A percentile compares a stretch with the other conserved stretches of the same genome.
phyloP scores from a whole-genome alignment of 106 monocot genomes.

The Dioscorea zingiberensis region DNA sequence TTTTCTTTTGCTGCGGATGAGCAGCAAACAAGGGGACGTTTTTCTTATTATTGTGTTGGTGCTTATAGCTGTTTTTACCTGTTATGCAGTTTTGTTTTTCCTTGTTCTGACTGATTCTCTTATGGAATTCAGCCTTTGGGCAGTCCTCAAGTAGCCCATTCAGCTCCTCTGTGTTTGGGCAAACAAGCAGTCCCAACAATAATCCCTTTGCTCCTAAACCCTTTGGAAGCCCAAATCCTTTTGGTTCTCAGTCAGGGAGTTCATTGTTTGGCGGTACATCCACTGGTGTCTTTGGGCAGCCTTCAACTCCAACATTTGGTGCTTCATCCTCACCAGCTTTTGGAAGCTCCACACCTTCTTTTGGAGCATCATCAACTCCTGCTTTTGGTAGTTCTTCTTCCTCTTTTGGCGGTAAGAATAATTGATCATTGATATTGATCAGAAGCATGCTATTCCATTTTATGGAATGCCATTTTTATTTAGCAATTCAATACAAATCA shows the following conservation, averaged over 20 bases:
- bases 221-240: conserved; percentile 65
- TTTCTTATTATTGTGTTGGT: not conserved
- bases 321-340: conserved; percentile 51
- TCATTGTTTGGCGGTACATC: conserved; percentile 72
- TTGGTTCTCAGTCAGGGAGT: conserved; percentile 56
- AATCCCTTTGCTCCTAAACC: conserved; percentile 69
- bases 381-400: conserved; percentile 63
- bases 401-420: conserved; percentile 48
- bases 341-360: conserved; percentile 55
- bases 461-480: too few relatives aligned
- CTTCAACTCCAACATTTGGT: conserved; percentile 47
- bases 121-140: conserved; percentile 52
- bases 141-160: conserved; percentile 74
- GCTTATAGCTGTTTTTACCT: not conserved
- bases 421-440: not conserved
- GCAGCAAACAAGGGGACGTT: not conserved
- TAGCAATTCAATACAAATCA: too few relatives aligned
- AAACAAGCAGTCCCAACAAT: conserved; percentile 27
- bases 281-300: conserved; percentile 82
- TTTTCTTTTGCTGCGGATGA: not conserved
- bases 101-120: not conserved
- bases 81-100: not conserved
- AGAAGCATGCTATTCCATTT: not conserved
- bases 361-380: conserved; percentile 61
- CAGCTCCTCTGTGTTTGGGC: conserved; percentile 71